Conservation (phyloP, 495 filamentous ascomycete species). For the Parathielavia appendiculata region DNA sequence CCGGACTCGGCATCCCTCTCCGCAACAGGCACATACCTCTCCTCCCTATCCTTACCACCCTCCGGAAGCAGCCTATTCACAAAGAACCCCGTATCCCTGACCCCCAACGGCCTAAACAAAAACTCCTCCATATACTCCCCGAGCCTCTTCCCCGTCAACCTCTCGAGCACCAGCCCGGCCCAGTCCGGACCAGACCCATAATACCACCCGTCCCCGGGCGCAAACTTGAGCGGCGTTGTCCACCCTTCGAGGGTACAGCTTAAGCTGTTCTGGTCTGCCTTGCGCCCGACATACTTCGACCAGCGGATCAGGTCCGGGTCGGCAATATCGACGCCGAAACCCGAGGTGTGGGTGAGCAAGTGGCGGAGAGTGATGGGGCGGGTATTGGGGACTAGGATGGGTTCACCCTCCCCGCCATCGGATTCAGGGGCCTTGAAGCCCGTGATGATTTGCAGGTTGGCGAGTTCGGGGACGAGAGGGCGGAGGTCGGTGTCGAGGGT, state of each 20-base stretch:
- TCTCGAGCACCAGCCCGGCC: slow-evolving; percentile 30
- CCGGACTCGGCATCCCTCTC: slow-evolving; percentile 12
- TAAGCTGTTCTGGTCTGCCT: slow-evolving; percentile 10
- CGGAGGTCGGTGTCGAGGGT: slow-evolving; percentile 34
- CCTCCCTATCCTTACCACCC: slow-evolving; percentile 1
- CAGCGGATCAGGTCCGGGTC: slow-evolving; percentile 27
- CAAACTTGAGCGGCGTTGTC: slow-evolving; percentile 27
- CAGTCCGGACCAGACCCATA: slow-evolving; percentile 33
- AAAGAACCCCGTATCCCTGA: slow-evolving; percentile 23
- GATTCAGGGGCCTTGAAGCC: slow-evolving; percentile 18
- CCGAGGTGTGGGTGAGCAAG: slow-evolving; percentile 33
- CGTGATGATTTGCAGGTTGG: slow-evolving; percentile 24
- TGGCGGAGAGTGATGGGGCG: slow-evolving; percentile 29
- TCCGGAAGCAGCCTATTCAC: background rate
- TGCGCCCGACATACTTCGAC: slow-evolving; percentile 21
- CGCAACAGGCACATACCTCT: slow-evolving; percentile 1
- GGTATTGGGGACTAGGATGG: slow-evolving; percentile 27
- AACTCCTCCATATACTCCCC: slow-evolving; percentile 24
- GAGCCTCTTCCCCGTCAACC: slow-evolving; percentile 18
- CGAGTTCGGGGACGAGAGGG: slow-evolving; percentile 31
- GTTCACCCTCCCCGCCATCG: slow-evolving; percentile 19
- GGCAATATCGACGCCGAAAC: slow-evolving; percentile 26
- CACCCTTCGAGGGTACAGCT: slow-evolving; percentile 30
- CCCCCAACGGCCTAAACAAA: slow-evolving; percentile 24
- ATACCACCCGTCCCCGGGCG: slow-evolving; percentile 30